Evolutionary conservation across 2,329 filamentous ascomycete species (phyloP).

Genomic region (Cladobotryum protrusum): DNA sequence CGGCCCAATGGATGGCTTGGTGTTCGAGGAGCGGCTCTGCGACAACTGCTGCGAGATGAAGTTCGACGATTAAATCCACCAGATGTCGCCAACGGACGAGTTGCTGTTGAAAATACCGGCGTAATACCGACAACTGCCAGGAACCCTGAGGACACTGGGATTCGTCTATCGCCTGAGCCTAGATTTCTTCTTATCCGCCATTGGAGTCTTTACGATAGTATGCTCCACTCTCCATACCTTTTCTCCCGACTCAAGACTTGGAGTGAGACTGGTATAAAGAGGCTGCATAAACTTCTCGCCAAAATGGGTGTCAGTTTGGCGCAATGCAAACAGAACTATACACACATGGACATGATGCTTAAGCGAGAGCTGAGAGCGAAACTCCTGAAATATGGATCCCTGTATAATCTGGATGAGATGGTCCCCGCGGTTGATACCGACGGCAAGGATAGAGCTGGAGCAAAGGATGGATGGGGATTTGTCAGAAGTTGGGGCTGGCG

Average conservation of each 20-base stretch:
- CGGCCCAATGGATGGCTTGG: conserved; percentile 70
- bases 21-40: conserved; percentile 73
- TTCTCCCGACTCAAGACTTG: conserved; percentile 89
- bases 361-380: conserved; percentile 82
- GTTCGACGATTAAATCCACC: conserved; percentile 88
- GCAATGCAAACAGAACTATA: conserved; percentile 92
- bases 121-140: conserved; percentile 83
- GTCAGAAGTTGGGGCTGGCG: conserved; percentile 97
- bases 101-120: conserved; percentile 62
- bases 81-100: conserved; percentile 54
- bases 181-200: conserved; percentile 88
- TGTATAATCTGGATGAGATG: conserved; percentile 91
- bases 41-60: conserved; percentile 84
- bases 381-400: conserved; percentile 81
- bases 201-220: conserved; percentile 97
- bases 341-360: conserved; percentile 97
- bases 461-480: conserved; percentile 93
- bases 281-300: conserved; percentile 86
- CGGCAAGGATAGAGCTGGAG: conserved; percentile 60
- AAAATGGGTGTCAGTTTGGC: conserved; percentile 96
- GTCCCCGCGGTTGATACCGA: conserved; percentile 73
- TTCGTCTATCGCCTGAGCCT: conserved; percentile 87
- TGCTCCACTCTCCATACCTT: conserved; percentile 94
- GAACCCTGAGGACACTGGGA: conserved; percentile 85
- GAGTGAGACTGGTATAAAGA: conserved; percentile 82